Percentiles rank a stretch among this genome's conserved stretches.
Evolutionary conservation across 202 grass and related monocot genomes (phyloP).

Genomic region (Carex sylvatica): DNA sequence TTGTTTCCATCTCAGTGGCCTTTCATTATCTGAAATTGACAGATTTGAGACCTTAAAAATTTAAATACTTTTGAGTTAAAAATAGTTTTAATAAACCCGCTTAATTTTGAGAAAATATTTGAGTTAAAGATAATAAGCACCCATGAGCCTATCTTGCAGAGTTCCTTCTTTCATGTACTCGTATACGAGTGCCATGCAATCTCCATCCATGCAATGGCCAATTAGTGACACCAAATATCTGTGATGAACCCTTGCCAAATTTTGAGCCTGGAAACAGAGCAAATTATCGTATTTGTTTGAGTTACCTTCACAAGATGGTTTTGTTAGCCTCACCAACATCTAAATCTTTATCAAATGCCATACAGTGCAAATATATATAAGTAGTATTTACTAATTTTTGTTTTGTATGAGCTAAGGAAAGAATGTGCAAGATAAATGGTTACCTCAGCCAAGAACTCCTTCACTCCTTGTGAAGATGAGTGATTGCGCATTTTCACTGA

Average conservation of each 20-base stretch:
- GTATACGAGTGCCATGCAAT: constrained; percentile 40
- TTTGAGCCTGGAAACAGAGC: constrained; percentile 33
- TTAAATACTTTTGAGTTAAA: neutral
- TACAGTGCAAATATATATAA: neutral
- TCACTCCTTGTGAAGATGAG: no score
- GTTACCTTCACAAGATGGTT: neutral
- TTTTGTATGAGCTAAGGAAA: neutral
- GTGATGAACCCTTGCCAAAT: neutral
- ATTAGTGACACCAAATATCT: constrained; percentile 32
- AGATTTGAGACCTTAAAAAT: neutral
- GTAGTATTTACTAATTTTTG: neutral
- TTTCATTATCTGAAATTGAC: neutral
- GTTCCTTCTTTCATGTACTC: constrained; percentile 49
- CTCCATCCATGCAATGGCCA: constrained; percentile 37
- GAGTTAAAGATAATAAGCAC: neutral
- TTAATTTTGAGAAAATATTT: neutral
- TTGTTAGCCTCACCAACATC: neutral
- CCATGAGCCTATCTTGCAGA: constrained; percentile 35
- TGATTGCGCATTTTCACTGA: no score
- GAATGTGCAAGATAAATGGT: neutral
- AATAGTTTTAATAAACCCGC: neutral
- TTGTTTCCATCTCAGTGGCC: constrained; percentile 27
- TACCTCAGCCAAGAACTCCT: no score
- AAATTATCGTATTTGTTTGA: neutral
- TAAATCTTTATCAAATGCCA: neutral